Base-by-base conservation (phyloP, 1,284 basidiomycete species). In the Pseudozyma tsukubaensis region DNA sequence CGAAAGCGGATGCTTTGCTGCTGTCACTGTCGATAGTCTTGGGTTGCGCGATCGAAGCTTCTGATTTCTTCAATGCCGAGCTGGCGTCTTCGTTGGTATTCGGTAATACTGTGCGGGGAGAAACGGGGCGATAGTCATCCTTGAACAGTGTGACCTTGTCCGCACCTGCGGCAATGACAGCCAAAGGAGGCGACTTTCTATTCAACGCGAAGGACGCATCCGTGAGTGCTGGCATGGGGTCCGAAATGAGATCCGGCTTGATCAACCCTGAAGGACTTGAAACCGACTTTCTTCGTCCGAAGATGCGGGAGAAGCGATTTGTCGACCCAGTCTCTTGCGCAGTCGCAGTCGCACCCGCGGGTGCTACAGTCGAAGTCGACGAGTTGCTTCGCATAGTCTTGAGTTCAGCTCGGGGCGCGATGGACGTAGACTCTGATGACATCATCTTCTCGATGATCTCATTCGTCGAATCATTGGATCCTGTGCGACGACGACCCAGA, bases 241-340 rank as follows among this genome's bases (percentile, higher is more conserved):
- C 16, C n/a, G 39, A 42, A 11, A 39, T 34, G 19, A 67, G 49
- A 50, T 67, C 45, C 0, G 58, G 65, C 37, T 59, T 63, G 18
- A 58, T 12, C 32, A 36, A 12, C 18, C 19, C 16, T n/a, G 24
- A 34, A 13, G 66, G 49, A 19, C 49, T 53, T 11, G 69, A 72
- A 18, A 61, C 37, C 19, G 63, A 72, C 56, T 72, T 72, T 37
- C 63, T 56, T 10, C 69, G 69, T 10, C 62, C 59, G 29, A 72
- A 72, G 29, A 72, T 37, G 12, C 63, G 54, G 2, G 69, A 45
- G 16, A 72, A 48, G 12, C 69, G 62, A 16, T 57, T 53, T 4
- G 24, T 39, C 0, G 37, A 10, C 18, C 16, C 50, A 10, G 43
- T 0, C 5, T 13, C 16, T n/a, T 37, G n/a, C 14, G 36, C 35